Percentiles rank a stretch among this genome's conserved stretches.
Conservation (phyloP, 2,329 filamentous ascomycete genomes). For the Pyrenophora seminiperda region DNA sequence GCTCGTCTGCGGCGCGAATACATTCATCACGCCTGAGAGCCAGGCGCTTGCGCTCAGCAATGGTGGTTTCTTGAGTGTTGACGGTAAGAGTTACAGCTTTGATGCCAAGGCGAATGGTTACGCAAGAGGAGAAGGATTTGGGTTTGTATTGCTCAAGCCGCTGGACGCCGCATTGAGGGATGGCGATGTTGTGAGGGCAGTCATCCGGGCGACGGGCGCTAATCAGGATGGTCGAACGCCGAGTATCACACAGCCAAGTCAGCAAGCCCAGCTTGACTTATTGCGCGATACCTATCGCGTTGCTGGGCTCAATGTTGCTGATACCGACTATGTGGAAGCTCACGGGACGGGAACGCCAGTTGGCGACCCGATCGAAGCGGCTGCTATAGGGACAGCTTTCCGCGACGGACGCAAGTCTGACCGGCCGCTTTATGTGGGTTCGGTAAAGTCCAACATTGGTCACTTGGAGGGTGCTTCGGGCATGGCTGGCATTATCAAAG, state of each 20-base stretch:
- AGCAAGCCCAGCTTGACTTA: constrained; percentile 52
- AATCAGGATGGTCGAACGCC: constrained; percentile 25
- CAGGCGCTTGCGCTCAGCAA: constrained; percentile 10
- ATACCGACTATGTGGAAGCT: constrained; percentile 29
- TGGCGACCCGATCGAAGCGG: constrained; percentile 29
- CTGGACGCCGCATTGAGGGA: constrained; percentile 18
- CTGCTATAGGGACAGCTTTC: constrained; percentile 9
- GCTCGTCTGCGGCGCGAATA: constrained; percentile 11
- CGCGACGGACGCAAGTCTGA: no score
- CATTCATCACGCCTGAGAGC: constrained; percentile 8
- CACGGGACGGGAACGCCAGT: constrained; percentile 59
- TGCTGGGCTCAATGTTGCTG: constrained; percentile 38
- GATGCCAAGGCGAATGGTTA: constrained; percentile 66
- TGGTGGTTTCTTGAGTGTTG: background rate
- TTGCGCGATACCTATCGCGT: no score
- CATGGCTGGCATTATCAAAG: background rate
- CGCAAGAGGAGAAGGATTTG: constrained; percentile 64
- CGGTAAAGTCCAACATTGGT: background rate
- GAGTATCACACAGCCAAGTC: constrained; percentile 30
- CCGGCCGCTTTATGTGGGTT: constrained; percentile 6
- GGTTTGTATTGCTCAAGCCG: constrained; percentile 31
- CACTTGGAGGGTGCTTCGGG: background rate
- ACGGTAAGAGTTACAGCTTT: constrained; percentile 26
- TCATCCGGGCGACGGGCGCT: constrained; percentile 31
- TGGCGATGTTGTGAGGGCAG: constrained; percentile 31